Percentiles rank a stretch among this genome's conserved stretches.
Conservation (phyloP, 306 rosid species). For the Trifolium dubium region DNA sequence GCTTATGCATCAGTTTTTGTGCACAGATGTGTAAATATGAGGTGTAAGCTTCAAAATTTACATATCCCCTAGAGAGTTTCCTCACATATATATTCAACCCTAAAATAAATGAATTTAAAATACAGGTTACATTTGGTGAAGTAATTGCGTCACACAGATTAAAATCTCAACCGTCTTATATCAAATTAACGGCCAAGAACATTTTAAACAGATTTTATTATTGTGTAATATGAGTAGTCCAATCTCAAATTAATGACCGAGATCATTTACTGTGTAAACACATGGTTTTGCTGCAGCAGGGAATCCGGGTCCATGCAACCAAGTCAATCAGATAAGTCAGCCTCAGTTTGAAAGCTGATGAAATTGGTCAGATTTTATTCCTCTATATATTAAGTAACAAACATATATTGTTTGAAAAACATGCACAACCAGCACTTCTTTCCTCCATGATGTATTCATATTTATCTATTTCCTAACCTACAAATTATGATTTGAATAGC, state of each 20-base stretch:
- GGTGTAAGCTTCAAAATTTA: slow-evolving; percentile 25
- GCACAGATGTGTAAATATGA: not conserved
- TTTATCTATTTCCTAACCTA: not conserved
- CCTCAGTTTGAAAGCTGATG: slow-evolving; percentile 10
- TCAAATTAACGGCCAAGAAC: no score
- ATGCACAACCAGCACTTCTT: slow-evolving; percentile 1
- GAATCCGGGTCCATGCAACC: not conserved
- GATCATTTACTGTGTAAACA: no score
- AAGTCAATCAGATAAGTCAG: slow-evolving; percentile 14
- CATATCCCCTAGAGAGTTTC: slow-evolving; percentile 32
- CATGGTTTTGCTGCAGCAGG: no score
- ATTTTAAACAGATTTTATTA: no score
- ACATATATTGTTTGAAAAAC: slow-evolving; percentile 1
- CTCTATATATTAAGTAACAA: slow-evolving; percentile 20
- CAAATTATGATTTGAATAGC: slow-evolving; percentile 5
- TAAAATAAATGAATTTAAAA: slow-evolving; percentile 9
- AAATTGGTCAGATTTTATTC: not conserved
- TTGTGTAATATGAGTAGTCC: no score
- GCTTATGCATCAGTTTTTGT: slow-evolving; percentile 15
- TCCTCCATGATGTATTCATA: slow-evolving; percentile 2
- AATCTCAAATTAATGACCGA: no score
- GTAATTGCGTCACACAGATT: no score
- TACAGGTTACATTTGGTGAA: not conserved
- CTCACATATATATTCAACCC: not conserved
- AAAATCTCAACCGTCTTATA: no score